Percentiles rank a stretch among this genome's conserved stretches.
phyloP scores from a whole-genome alignment of 2,329 filamentous ascomycete species.

The Verticillium albo-atrum region DNA sequence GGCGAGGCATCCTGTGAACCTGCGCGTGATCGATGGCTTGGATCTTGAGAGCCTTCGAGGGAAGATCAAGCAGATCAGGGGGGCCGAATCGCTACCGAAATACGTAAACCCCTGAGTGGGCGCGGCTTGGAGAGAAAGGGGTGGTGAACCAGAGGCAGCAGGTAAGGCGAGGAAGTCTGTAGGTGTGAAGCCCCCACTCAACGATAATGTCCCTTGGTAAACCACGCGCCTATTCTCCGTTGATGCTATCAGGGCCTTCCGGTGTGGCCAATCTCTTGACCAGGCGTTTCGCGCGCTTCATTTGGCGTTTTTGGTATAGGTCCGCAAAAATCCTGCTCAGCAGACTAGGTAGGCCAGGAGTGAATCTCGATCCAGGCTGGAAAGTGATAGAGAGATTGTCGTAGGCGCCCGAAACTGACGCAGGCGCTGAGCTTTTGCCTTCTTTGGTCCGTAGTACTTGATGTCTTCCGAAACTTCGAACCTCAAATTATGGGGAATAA shows the following conservation, averaged over 20 bases:
- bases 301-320: background rate
- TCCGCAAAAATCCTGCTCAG: background rate
- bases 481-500: no score
- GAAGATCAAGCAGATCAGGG: conserved; percentile 5
- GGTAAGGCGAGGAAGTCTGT: background rate
- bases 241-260: background rate
- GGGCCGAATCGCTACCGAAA: conserved; percentile 14
- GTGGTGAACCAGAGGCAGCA: background rate
- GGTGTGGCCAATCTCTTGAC: background rate
- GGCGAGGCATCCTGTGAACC: conserved; percentile 27
- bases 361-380: background rate
- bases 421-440: background rate
- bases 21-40: conserved; percentile 32
- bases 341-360: background rate
- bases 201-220: background rate
- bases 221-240: background rate
- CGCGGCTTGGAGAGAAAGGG: background rate
- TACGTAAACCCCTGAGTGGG: conserved; percentile 36
- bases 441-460: no score
- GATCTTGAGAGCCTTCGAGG: conserved; percentile 19
- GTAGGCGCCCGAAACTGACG: background rate
- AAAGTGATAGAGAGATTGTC: background rate
- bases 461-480: no score
- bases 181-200: background rate
- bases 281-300: background rate